Base-by-base conservation (phyloP, 2,329 filamentous ascomycete genomes). In the Simplicillium aogashimaense region DNA sequence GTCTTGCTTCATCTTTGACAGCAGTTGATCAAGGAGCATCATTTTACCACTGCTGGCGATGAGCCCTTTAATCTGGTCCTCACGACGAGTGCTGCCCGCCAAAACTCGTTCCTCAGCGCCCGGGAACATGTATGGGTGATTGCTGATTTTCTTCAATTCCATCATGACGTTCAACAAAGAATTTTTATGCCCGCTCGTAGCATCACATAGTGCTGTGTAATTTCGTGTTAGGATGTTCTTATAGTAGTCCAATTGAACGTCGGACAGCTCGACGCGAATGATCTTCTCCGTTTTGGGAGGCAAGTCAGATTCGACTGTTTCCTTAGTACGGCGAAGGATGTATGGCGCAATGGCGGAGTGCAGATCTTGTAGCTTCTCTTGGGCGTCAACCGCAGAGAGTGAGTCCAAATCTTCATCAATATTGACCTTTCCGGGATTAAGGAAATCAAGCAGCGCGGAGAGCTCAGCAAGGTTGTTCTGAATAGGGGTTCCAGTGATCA, bases 241-340 rank as follows among this genome's bases (percentile, higher is more conserved):
- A 70, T 98, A 98, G 61, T 95, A 97, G 48, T 98, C 90, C 9
- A 97, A 70, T 57, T 98, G 92, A 20, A 97, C 82, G 60, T 98
- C 92, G 0, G 92, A 94, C 38, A 98, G 72, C 61, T 97, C 92
- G 32, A 98, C 92, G 41, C 94, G 87, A 57, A 98, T 94, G 49
- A 98, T 98, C 68, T 97, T 98, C 60, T 98, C 92, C 0, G 87
- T 95, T 68, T 98, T 98, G 1, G 90, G 88, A 11, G 92, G 92
- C 18, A 98, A 69, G 50, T 98, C 92, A 16, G 89, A 94, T 59
- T 97, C 92, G 7, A 98, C 94, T 42, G 92, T 95, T 56, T 95
- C 86, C 63, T 98, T 98, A 14, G 92, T 97, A 38, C 92, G 83
- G 31, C 92, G 86, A 39, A 98, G 72, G 69, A 98, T 97, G 57